A percentile compares a stretch with the other conserved stretches of the same genome.
Evolutionary conservation across 768 basidiomycete genomes (phyloP).

Genomic region (Pulveroboletus sp.): DNA sequence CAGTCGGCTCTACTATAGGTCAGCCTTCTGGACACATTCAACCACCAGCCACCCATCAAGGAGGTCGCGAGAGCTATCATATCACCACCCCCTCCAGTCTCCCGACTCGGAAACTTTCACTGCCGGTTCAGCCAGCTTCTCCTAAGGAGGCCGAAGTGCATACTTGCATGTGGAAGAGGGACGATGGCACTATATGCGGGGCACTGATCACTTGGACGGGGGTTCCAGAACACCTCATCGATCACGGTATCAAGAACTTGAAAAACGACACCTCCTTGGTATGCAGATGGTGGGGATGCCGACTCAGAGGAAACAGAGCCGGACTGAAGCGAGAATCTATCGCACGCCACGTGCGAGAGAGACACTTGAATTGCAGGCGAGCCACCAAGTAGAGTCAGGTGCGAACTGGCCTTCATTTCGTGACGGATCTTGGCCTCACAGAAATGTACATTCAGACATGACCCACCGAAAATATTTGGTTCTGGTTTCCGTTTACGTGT

Average conservation of each 20-base stretch:
- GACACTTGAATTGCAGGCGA: conserved; percentile 12
- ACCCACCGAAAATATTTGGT: too few species aligned
- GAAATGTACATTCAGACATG: not conserved
- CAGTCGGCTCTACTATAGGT: not conserved
- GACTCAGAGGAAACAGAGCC: not conserved
- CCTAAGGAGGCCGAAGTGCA: not conserved
- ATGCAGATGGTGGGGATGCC: conserved; percentile 14
- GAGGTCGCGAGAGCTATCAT: not conserved
- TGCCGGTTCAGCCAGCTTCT: not conserved
- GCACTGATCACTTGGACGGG: not conserved
- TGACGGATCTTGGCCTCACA: not conserved
- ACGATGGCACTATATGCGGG: conserved; percentile 2
- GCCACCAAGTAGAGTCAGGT: not conserved
- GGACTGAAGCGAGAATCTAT: conserved; percentile 16
- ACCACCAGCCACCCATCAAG: too few species aligned
- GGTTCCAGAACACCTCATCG: conserved; percentile 9
- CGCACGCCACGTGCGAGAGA: conserved; percentile 13
- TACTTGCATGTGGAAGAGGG: conserved; percentile 7
- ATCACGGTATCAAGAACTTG: conserved; percentile 2
- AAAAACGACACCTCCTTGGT: accelerated
- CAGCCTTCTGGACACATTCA: not conserved
- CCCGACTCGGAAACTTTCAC: not conserved
- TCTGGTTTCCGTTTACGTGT: too few species aligned
- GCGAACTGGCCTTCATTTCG: not conserved
- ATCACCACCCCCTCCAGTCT: not conserved